Percentiles rank a stretch among this genome's conserved stretches.
Conservation (phyloP, 108 stramenopile genomes). For the Chaetoceros muelleri region DNA sequence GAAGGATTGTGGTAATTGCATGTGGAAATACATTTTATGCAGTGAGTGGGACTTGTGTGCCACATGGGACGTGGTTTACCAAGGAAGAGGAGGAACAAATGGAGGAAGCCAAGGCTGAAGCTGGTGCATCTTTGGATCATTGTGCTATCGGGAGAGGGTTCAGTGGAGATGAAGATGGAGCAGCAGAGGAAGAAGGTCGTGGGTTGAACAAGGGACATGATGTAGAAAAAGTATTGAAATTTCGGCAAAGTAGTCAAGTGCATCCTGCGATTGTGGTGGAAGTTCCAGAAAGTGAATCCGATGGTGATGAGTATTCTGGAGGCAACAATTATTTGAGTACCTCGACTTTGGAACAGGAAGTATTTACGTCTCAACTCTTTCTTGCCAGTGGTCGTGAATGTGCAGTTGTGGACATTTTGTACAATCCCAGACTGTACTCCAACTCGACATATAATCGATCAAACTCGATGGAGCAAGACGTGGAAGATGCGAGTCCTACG, state of each 20-base stretch:
- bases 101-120: background rate
- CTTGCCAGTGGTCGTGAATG: constrained; percentile 71
- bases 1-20: constrained; percentile 57
- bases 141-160: background rate
- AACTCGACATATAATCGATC: background rate
- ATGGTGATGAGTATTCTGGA: too few relatives aligned
- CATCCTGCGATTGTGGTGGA: constrained; percentile 67
- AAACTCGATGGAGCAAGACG: background rate
- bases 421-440: constrained; percentile 2
- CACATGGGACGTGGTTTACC: background rate
- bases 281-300: constrained; percentile 4
- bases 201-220: background rate
- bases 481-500: background rate
- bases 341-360: background rate
- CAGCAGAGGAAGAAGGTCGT: background rate
- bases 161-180: background rate
- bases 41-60: constrained; percentile 10
- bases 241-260: constrained; percentile 42
- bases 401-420: constrained; percentile 51
- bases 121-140: too few relatives aligned
- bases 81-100: background rate
- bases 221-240: background rate
- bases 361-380: constrained; percentile 33
- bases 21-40: constrained; percentile 68
- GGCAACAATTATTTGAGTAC: too few relatives aligned